These are phyloP conservation scores for Fusarium cyanostomum DNA, from an alignment of 2,329 filamentous ascomycete genomes.

Conservation along the genomic window DNA sequence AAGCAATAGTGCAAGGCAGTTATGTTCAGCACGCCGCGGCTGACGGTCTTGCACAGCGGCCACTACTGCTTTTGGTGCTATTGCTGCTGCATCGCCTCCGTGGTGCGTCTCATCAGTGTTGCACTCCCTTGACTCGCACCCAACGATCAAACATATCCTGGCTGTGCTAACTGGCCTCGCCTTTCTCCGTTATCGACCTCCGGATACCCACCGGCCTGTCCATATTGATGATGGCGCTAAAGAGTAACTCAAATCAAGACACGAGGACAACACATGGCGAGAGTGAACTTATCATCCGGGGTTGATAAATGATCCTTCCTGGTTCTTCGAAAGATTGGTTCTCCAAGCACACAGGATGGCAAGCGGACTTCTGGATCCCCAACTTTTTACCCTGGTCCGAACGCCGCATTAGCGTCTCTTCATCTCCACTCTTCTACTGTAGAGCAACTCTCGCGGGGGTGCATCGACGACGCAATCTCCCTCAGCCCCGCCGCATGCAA, in stretches of 20 bases:
- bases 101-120: slow-evolving; percentile 9
- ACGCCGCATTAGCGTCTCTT: slow-evolving; percentile 25
- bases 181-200: neutral
- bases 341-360: neutral
- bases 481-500: slow-evolving; percentile 31
- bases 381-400: slow-evolving; percentile 28
- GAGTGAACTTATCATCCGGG: neutral
- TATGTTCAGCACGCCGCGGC: neutral
- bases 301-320: slow-evolving; percentile 3
- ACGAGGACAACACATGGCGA: slow-evolving; percentile 9
- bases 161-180: neutral
- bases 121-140: neutral
- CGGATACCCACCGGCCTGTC: neutral
- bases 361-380: slow-evolving; percentile 20
- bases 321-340: slow-evolving; percentile 2
- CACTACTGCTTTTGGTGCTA: slow-evolving; percentile 11
- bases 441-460: slow-evolving; percentile 2
- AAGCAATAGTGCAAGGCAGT: slow-evolving; percentile 10
- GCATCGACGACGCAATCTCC: slow-evolving; percentile 25
- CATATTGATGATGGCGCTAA: neutral
- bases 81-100: slow-evolving; percentile 3
- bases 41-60: slow-evolving; percentile 2
- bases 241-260: slow-evolving; percentile 13
- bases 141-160: slow-evolving; percentile 4
- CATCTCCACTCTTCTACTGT: slow-evolving; percentile 1